A percentile compares a stretch with the other conserved stretches of the same genome.
Conservation (phyloP, 768 basidiomycete genomes). For the Kwoniella bestiolae region DNA sequence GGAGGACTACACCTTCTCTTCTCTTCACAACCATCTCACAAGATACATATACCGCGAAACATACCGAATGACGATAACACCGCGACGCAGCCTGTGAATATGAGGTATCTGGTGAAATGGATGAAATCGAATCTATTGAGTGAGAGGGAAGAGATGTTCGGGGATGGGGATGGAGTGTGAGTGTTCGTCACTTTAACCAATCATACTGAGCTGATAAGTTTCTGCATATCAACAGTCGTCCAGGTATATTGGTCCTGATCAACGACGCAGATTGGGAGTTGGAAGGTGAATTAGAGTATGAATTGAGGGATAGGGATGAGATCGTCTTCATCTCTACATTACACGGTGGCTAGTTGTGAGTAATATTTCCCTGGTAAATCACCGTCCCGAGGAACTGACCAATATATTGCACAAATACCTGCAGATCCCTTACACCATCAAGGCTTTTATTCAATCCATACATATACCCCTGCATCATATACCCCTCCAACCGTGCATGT, state of each 20-base stretch:
- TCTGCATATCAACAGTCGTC: constrained; percentile 66
- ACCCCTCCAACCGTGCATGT: too few species aligned
- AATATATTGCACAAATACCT: not conserved
- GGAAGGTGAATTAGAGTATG: constrained; percentile 89
- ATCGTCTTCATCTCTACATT: constrained; percentile 96
- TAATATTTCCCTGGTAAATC: not conserved
- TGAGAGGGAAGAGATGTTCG: constrained; percentile 85
- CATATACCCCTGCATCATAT: not conserved
- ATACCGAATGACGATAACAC: constrained; percentile 14
- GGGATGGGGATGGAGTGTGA: constrained; percentile 84
- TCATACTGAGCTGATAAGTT: not conserved
- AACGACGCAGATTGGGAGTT: constrained; percentile 98
- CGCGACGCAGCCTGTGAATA: constrained; percentile 61
- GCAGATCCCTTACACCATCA: too few species aligned
- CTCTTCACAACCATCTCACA: constrained; percentile 51
- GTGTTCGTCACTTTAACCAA: constrained; percentile 30
- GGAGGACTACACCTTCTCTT: constrained; percentile 56
- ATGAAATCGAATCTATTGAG: constrained; percentile 76
- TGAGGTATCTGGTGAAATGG: constrained; percentile 77
- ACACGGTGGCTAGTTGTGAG: constrained; percentile 73
- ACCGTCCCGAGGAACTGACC: not conserved
- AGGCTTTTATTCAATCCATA: not conserved
- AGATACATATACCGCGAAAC: constrained; percentile 37
- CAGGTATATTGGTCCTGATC: constrained; percentile 93
- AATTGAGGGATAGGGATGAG: constrained; percentile 76